Evolutionary conservation across 140 eudicot species (phyloP).

Genomic region (Anethum foeniculum): DNA sequence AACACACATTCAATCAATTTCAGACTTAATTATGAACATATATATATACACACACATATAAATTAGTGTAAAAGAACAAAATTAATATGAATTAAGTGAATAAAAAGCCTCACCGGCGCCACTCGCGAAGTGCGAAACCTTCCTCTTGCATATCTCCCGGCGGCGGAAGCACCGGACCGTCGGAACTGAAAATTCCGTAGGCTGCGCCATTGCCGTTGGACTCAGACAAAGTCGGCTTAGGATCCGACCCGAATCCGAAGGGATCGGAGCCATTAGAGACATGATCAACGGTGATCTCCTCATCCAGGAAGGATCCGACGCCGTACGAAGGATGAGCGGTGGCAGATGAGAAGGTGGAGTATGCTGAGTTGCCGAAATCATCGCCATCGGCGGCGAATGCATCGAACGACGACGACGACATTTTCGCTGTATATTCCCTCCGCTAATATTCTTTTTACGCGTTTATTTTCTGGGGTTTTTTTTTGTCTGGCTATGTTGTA

Average conservation of each 20-base stretch:
- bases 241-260: constrained; percentile 50
- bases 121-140: constrained; percentile 79
- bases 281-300: constrained; percentile 32
- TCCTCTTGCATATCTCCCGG: constrained; percentile 69
- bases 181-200: constrained; percentile 44
- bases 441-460: neutral
- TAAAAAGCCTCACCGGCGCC: constrained; percentile 62
- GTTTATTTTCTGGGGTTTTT: neutral
- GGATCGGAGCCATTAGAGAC: constrained; percentile 50
- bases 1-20: neutral
- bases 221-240: constrained; percentile 24
- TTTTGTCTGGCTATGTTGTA: neutral
- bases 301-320: constrained; percentile 26
- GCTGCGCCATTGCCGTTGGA: constrained; percentile 51
- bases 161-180: constrained; percentile 57
- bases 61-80: neutral
- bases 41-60: neutral
- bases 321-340: constrained; percentile 16
- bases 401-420: constrained; percentile 39
- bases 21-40: neutral
- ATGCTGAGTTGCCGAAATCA: constrained; percentile 34
- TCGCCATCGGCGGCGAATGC: constrained; percentile 63
- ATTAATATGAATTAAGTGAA: neutral
- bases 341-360: constrained; percentile 35
- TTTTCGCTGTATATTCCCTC: constrained; percentile 4